Base-by-base conservation (phyloP, 495 filamentous ascomycete species). In the Mytilinidion resinicola region DNA sequence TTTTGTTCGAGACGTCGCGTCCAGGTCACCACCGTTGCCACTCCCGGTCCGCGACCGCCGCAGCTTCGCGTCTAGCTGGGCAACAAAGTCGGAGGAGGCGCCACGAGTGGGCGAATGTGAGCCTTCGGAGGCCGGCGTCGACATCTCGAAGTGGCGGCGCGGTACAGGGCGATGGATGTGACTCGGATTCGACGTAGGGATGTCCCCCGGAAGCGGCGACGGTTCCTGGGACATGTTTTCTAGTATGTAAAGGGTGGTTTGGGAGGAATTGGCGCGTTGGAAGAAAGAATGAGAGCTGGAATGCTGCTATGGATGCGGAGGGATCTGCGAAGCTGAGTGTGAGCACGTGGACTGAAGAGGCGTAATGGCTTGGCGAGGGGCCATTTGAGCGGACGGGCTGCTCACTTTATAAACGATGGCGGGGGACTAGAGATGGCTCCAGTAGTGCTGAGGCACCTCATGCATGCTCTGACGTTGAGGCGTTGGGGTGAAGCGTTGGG, bases 101-200 rank as follows among this genome's bases (percentile, higher is more conserved):
- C 41, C 34, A 11, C 38, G 33, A 17, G 35, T 9, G 1, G 47
- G 44, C 36, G 60, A 53, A 9, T 44, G 42, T 4, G 80, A 73
- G 0, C 77, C 76, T 33, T 76, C 67, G 30, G 80, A 80, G 38
- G 74, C 74, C 12, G 17, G 39, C 19, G 80, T 73, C 46, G 77
- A 76, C 46, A 87, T 69, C 20, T 88, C 81, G 71, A 90, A 95
- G 48, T 85, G 78, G 36, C 90, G 85, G 50, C 86, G 83, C 43
- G 90, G 89, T 57, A 84, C 81, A 3, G 90, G 89, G 25, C 85
- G 82, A 55, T 86, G 71, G 65, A 91, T 74, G 47, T 78, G 79
- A 65, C 77, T 77, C 52, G 77, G 71, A 60, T 78, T 75, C 56
- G 71, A 62, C 14, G 54, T 36, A 56, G 61, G 33, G 15, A 41